phyloP scores from a whole-genome alignment of 176 grass and related monocot genomes.

The Otatea glauca region DNA sequence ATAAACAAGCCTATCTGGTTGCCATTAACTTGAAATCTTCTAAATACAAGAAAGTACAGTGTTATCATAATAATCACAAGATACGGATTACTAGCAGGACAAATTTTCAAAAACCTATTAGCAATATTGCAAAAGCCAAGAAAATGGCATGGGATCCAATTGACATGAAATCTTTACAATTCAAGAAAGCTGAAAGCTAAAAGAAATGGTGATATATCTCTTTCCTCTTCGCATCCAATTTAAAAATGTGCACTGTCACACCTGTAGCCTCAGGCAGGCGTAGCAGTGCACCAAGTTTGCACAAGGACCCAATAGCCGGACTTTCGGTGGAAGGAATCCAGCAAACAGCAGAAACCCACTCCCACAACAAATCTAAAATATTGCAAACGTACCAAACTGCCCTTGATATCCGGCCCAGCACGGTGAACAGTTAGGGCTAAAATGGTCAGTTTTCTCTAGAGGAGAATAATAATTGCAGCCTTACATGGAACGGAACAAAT shows the following conservation, averaged over 20 bases:
- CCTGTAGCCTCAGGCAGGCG: conserved; percentile 47
- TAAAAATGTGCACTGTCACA: neutral
- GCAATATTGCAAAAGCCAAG: neutral
- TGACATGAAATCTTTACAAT: conserved; percentile 17
- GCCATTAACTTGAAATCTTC: neutral
- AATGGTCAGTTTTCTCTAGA: conserved; percentile 10
- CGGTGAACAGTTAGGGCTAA: neutral
- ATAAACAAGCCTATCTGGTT: neutral
- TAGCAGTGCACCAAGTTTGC: conserved; percentile 21
- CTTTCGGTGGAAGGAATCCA: conserved; percentile 48
- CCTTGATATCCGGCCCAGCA: conserved; percentile 7
- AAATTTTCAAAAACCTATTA: neutral
- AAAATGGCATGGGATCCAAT: neutral
- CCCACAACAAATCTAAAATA: conserved; percentile 37
- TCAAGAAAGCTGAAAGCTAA: neutral
- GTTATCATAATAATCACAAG: neutral
- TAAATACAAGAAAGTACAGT: neutral
- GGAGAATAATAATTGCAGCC: conserved; percentile 34
- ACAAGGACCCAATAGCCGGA: conserved; percentile 27
- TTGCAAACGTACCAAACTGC: conserved; percentile 23
- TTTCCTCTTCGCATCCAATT: neutral
- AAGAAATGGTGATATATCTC: neutral
- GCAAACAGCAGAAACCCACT: conserved; percentile 36
- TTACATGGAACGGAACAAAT: conserved; percentile 45
- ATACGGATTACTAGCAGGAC: neutral